Base-by-base conservation (phyloP, 345 rosid genomes). In the Bretschneidera sinensis region DNA sequence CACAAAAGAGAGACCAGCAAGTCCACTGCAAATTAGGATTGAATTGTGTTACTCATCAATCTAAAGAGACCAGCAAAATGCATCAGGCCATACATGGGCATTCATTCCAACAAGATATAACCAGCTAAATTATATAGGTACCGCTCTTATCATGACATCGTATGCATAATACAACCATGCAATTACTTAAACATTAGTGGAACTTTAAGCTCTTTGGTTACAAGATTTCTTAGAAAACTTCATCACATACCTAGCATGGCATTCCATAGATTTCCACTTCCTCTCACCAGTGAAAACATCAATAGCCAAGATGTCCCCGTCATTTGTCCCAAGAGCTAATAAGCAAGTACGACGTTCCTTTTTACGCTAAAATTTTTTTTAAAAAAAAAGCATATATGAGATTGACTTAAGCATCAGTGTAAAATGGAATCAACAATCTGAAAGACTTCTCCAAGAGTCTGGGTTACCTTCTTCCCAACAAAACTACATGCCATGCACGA, bases 311-410 rank as follows among this genome's bases (percentile, higher is more conserved):
- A 78, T 51, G 48, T 78, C 75, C 23, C 80, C 82, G 21, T 70
- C 75, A 57, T 53, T 62, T 50, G 82, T 73, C 65, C 82, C 85
- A 53, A 81, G 31, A 57, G 76, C 85, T 48, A 81, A 39, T 55
- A 78, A 59, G 71, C 70, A 63, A 43, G 62, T 61, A n/a, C 50
- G 52, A 18, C 10, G 28, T 22, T 16, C 65, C 59, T 71, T 70
- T 61, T 59, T 72, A 35, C 28, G 66, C 81, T 74, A 51, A 23
- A 55, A 48, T n/a, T 48, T 50, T 39, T n/a, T n/a, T n/a, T n/a
- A n/a, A n/a, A 53, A 51, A 35, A 51, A 21, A 19, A 68, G 21
- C 24, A 64, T 9, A 34, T 43, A 31, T 23, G 24, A 60, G 23
- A 68, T 60, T 19, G 17, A 69, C 18, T 20, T 59, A 34, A 4